Percentiles rank a stretch among this genome's conserved stretches.
Conservation (phyloP, 805 yeast species). For the Lipomyces oligophaga region DNA sequence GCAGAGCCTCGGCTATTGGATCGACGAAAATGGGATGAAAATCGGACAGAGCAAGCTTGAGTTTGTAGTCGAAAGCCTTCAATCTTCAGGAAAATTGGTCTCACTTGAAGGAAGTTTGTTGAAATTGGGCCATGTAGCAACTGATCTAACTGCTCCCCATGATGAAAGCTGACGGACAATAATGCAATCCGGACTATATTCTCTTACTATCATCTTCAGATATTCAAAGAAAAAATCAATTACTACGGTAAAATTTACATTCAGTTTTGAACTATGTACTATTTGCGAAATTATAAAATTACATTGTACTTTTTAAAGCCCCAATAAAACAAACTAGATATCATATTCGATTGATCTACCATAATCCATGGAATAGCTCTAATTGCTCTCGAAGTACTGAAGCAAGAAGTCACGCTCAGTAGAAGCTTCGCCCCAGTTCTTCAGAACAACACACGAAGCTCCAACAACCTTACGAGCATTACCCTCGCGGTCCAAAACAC, state of each 20-base stretch:
- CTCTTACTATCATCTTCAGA: no score
- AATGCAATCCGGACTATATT: no score
- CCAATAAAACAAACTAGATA: slow-evolving; percentile 1
- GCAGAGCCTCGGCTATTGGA: slow-evolving; percentile 81
- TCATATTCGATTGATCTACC: slow-evolving; percentile 2
- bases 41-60: slow-evolving; percentile 80
- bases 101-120: slow-evolving; percentile 85
- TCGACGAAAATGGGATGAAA: slow-evolving; percentile 65
- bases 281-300: no score
- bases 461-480: slow-evolving; percentile 99
- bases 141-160: slow-evolving; percentile 78
- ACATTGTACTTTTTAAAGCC: no score
- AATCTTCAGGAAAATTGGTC: slow-evolving; percentile 67
- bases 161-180: not conserved
- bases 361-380: no score
- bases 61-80: slow-evolving; percentile 69
- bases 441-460: slow-evolving; percentile 98
- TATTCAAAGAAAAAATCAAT: no score
- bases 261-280: not conserved
- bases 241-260: not conserved
- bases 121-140: slow-evolving; percentile 47
- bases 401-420: slow-evolving; percentile 94
- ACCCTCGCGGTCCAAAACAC: slow-evolving; percentile 98
- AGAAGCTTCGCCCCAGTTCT: slow-evolving; percentile 99
- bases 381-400: slow-evolving; percentile 69